These are phyloP conservation scores for Elsinoe ampelina DNA, from an alignment of 2,329 filamentous ascomycete genomes.

Conservation along the genomic window DNA sequence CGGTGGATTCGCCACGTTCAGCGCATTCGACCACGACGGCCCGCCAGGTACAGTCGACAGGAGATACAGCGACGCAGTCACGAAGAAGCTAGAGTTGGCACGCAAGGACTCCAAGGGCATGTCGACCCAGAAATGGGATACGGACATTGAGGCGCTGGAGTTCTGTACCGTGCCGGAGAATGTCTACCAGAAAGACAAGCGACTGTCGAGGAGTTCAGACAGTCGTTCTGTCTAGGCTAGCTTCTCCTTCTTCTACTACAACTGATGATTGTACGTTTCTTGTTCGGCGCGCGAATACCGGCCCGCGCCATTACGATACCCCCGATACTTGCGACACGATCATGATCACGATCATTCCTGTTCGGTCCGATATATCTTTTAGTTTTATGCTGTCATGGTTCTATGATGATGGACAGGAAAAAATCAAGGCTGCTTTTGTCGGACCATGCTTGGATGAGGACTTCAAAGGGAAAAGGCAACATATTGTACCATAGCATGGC, in stretches of 20 bases:
- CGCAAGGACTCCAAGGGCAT: not conserved
- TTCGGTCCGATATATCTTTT: not conserved
- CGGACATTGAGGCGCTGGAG: not conserved
- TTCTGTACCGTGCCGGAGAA: slow-evolving; percentile 4
- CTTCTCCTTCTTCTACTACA: not conserved
- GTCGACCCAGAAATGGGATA: slow-evolving; percentile 2
- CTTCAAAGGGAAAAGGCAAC: not conserved
- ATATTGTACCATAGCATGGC: not conserved
- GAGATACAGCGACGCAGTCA: slow-evolving; percentile 8
- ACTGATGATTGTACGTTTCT: not conserved
- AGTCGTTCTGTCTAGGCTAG: not conserved
- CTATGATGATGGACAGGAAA: not conserved
- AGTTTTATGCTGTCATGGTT: not conserved
- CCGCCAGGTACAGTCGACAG: not conserved
- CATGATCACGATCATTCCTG: not conserved
- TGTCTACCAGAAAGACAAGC: slow-evolving; percentile 6
- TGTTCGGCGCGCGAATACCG: not conserved
- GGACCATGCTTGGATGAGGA: not conserved
- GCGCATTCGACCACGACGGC: slow-evolving; percentile 4
- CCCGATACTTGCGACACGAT: not conserved
- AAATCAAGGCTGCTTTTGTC: not conserved
- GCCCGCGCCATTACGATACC: not conserved
- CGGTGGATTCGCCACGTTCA: slow-evolving; percentile 4
- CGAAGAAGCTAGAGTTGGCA: slow-evolving; percentile 1
- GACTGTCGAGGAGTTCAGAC: not conserved